Base-by-base conservation (phyloP, 2,329 filamentous ascomycete genomes). In the Exophiala bonariae region DNA sequence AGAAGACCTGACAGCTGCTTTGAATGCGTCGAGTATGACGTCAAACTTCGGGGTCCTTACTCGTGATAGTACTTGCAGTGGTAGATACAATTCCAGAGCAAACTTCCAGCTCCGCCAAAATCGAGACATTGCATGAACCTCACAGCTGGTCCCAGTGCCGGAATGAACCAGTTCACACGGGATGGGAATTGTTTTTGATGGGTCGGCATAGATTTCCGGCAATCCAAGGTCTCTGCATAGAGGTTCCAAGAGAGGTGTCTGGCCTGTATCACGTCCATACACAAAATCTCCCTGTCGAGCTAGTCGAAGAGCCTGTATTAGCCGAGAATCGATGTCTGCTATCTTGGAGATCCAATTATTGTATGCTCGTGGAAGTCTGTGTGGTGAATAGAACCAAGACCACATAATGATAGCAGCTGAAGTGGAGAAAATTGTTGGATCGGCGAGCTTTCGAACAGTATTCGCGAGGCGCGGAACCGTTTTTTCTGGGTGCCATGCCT, bases 111-210 rank as follows among this genome's bases (percentile, higher is more conserved):
- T 83, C 43, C 79, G 77, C 43, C 66, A 67, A 65, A 92, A 87
- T 28, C 89, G 80, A 49, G 76, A 78, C 17, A 85, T 50, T 3
- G 85, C 86, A 63, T 95, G 87, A 54, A 76, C 76, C 64, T 95
- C 89, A 66, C 89, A 90, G 46, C 75, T 88, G 2, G 81, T 75
- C 2, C 87, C 86, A 52, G 76, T 77, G 44, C 86, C 86, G 82
- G 89, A 89, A 68, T 95, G 89, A 3, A 93, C 87, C 55, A 95
- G 74, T 64, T 89, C 83, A 67, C 89, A 95, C 1, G 88, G 88
- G 49, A 92, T 85, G 0, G 89, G 89, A 8, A 85, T 68, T 1
- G 83, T 79, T 46, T 75, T 73, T 14, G 77, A 74, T 1, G 89
- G 88, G 64, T 95, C 83, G 16, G 86, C 89, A 79, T 84, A 90